These are phyloP conservation scores for Phaseolus coccineus DNA, from an alignment of 331 rosid genomes.

Conservation along the genomic window DNA sequence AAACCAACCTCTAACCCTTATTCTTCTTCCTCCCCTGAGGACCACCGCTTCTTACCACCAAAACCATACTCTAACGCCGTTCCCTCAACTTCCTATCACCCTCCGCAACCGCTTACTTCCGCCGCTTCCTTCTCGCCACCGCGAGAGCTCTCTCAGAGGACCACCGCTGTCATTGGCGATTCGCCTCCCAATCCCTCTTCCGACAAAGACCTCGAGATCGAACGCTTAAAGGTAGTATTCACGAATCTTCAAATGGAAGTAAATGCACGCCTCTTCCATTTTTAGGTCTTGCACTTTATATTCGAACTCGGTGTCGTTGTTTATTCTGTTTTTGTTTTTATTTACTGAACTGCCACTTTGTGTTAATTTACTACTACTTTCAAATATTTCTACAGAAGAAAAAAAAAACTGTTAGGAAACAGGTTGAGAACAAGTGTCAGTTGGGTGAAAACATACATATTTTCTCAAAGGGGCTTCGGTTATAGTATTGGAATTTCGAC, in stretches of 20 bases:
- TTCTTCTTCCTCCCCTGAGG: neutral
- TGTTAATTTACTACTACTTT: no score
- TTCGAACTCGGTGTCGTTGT: no score
- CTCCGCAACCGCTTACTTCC: slow-evolving; percentile 22
- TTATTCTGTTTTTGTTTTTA: no score
- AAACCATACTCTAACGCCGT: neutral
- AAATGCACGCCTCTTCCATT: neutral
- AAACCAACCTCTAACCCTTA: slow-evolving; percentile 5
- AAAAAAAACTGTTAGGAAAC: no score
- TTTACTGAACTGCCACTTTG: no score
- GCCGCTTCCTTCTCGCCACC: slow-evolving; percentile 69
- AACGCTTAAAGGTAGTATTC: slow-evolving; percentile 59
- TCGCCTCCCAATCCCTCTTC: slow-evolving; percentile 40
- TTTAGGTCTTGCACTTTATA: neutral
- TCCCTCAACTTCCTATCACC: neutral
- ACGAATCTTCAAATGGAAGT: neutral
- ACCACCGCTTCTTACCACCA: no score
- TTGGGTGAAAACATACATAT: neutral
- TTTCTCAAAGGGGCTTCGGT: neutral
- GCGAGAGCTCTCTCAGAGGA: slow-evolving; percentile 76
- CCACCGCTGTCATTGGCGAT: slow-evolving; percentile 17
- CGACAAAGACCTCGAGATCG: slow-evolving; percentile 67
- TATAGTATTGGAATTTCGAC: neutral
- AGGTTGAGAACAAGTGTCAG: neutral
- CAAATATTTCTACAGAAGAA: no score